Conservation (phyloP, 495 filamentous ascomycete species). For the Chaetomidium leptoderma region DNA sequence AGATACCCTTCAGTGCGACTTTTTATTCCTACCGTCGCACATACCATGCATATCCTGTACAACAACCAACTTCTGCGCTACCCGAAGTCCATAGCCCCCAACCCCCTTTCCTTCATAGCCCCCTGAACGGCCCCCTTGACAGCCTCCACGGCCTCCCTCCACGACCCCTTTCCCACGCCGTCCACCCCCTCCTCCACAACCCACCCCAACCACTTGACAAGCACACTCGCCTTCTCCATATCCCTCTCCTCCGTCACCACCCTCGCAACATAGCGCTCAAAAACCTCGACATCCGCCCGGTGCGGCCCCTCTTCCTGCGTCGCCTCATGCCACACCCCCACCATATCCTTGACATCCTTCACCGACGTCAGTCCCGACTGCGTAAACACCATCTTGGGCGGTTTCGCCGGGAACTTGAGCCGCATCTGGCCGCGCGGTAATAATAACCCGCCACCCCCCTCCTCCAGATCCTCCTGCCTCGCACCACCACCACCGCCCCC, state of each 20-base stretch:
- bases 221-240: conserved; percentile 46
- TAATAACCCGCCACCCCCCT: background rate
- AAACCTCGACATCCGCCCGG: conserved; percentile 65
- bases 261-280: conserved; percentile 61
- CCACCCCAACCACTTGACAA: conserved; percentile 67
- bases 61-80: background rate
- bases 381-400: conserved; percentile 35
- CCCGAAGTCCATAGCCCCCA: conserved; percentile 58
- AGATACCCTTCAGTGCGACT: conserved; percentile 7
- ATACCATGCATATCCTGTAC: background rate
- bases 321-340: conserved; percentile 62
- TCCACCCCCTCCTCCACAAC: conserved; percentile 53
- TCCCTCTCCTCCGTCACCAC: conserved; percentile 71
- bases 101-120: conserved; percentile 58
- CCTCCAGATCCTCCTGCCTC: background rate
- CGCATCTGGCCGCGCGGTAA: conserved; percentile 30
- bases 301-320: conserved; percentile 70
- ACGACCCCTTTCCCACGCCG: conserved; percentile 30
- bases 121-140: conserved; percentile 57
- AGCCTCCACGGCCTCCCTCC: conserved; percentile 47
- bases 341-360: conserved; percentile 37
- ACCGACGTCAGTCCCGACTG: conserved; percentile 21
- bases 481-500: background rate
- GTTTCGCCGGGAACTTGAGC: conserved; percentile 34
- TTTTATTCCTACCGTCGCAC: background rate